These are phyloP conservation scores for Astrephomene gubernaculifera DNA, from an alignment of 139 green algal genomes.

Conservation along the genomic window DNA sequence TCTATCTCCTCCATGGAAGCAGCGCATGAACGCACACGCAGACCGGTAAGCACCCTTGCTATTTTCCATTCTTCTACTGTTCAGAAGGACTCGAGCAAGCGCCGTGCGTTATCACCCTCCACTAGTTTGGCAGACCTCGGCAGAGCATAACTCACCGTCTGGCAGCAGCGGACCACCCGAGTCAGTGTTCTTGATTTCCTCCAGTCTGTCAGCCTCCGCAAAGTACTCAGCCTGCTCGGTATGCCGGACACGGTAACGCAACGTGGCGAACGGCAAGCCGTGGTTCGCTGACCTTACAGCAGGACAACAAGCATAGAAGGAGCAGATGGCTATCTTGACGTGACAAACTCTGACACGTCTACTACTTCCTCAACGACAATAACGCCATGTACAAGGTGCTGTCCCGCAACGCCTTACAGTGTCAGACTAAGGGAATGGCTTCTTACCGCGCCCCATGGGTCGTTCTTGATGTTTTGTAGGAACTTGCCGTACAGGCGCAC, in stretches of 20 bases:
- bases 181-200: constrained; percentile 20
- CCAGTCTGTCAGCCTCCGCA: constrained; percentile 17
- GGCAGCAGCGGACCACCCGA: constrained; percentile 2
- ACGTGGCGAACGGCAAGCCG: neutral
- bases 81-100: too few species aligned
- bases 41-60: too few species aligned
- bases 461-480: constrained; percentile 48
- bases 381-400: neutral
- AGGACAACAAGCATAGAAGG: neutral
- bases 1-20: too few species aligned
- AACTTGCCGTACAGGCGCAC: constrained; percentile 46
- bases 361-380: neutral
- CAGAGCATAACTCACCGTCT: neutral
- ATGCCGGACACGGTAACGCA: too few species aligned
- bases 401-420: neutral
- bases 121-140: too few species aligned
- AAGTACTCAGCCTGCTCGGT: constrained; percentile 11
- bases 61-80: too few species aligned
- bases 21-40: too few species aligned
- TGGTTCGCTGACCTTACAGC: neutral
- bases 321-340: neutral
- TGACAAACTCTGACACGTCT: neutral
- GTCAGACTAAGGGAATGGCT: neutral
- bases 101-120: too few species aligned
- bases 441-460: constrained; percentile 37